A percentile compares a stretch with the other conserved stretches of the same genome.
Evolutionary conservation across 2,329 filamentous ascomycete genomes (phyloP).

Genomic region (Verticillium alfalfae): DNA sequence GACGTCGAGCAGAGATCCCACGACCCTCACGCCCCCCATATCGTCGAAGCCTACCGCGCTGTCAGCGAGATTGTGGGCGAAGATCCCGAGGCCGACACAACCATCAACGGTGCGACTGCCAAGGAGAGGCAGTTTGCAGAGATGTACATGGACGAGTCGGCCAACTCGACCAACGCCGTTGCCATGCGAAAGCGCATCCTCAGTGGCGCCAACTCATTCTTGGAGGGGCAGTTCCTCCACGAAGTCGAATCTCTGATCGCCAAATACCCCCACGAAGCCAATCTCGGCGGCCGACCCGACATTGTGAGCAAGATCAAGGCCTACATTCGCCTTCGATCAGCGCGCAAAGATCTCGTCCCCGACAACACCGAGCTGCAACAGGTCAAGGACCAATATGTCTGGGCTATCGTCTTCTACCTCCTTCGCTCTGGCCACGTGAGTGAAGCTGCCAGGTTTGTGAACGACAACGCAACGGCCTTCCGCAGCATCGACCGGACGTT

Average conservation of each 20-base stretch:
- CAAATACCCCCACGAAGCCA: slow-evolving; percentile 83
- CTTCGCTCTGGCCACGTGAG: slow-evolving; percentile 76
- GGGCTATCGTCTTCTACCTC: slow-evolving; percentile 91
- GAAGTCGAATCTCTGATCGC: slow-evolving; percentile 73
- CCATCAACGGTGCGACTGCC: slow-evolving; percentile 57
- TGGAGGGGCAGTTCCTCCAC: slow-evolving; percentile 76
- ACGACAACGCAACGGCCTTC: slow-evolving; percentile 73
- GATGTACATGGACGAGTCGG: slow-evolving; percentile 71
- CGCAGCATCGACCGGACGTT: slow-evolving; percentile 88
- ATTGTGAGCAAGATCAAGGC: slow-evolving; percentile 87
- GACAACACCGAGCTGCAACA: slow-evolving; percentile 77
- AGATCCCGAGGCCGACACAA: slow-evolving; percentile 51
- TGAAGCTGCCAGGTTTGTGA: slow-evolving; percentile 84
- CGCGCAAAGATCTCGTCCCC: slow-evolving; percentile 76
- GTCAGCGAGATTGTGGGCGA: slow-evolving; percentile 76
- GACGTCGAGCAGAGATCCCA: slow-evolving; percentile 66
- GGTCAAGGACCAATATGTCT: slow-evolving; percentile 77
- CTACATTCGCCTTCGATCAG: slow-evolving; percentile 76
- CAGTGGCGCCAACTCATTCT: slow-evolving; percentile 68
- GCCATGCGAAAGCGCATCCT: slow-evolving; percentile 75
- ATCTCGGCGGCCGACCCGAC: slow-evolving; percentile 82
- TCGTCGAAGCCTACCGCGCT: slow-evolving; percentile 78
- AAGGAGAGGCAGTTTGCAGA: slow-evolving; percentile 71
- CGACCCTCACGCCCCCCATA: slow-evolving; percentile 66
- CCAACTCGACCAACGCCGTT: slow-evolving; percentile 57